Percentiles rank a stretch among this genome's conserved stretches.
Conservation (phyloP, 2,329 filamentous ascomycete species). For the Paraphoma chrysanthemicola region DNA sequence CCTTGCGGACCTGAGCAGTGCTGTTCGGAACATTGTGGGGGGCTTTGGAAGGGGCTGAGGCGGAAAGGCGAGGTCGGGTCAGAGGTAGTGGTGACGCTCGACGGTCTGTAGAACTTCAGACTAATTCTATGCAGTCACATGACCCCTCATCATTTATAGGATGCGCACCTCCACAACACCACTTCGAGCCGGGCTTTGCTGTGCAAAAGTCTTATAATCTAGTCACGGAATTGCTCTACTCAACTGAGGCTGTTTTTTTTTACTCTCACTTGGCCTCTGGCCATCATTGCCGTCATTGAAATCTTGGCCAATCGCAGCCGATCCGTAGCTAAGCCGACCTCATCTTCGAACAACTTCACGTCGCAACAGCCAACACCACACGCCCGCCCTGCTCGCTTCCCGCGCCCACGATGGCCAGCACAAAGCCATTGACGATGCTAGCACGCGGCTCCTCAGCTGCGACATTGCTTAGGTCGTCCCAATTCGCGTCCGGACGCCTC, state of each 20-base stretch:
- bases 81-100: conserved; percentile 36
- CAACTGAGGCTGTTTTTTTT: not conserved
- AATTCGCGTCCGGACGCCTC: conserved; percentile 41
- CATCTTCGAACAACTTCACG: conserved; percentile 29
- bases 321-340: conserved; percentile 27
- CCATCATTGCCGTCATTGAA: conserved; percentile 25
- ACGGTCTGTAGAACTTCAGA: conserved; percentile 21
- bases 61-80: conserved; percentile 30
- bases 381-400: conserved; percentile 33
- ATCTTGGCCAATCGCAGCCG: conserved; percentile 40
- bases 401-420: conserved; percentile 54
- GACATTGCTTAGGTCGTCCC: conserved; percentile 45
- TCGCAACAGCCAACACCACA: conserved; percentile 28
- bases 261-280: conserved; percentile 16
- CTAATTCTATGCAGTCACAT: conserved; percentile 1
- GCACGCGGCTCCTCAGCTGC: conserved; percentile 53
- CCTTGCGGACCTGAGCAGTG: conserved; percentile 79
- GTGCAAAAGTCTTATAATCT: not conserved
- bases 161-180: conserved; percentile 7
- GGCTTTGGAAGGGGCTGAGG: conserved; percentile 23
- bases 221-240: not conserved
- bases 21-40: conserved; percentile 84
- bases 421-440: conserved; percentile 57
- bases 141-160: conserved; percentile 7
- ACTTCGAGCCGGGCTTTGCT: not conserved